Percentiles rank a stretch among this genome's conserved stretches.
phyloP scores from a whole-genome alignment of 805 yeast species.

The Blastobotrys muscicola region DNA sequence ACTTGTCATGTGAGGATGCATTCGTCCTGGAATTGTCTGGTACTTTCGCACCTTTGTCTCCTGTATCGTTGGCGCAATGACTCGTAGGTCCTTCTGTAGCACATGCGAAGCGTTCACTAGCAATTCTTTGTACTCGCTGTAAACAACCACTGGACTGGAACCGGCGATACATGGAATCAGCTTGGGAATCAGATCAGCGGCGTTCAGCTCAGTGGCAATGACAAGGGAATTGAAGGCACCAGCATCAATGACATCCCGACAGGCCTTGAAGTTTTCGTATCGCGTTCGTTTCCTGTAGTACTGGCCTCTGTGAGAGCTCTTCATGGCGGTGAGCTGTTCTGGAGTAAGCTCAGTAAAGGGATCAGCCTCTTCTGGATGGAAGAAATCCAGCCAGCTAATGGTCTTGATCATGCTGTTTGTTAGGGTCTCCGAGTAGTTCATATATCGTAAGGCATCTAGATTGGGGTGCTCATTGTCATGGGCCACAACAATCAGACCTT shows the following conservation, averaged over 20 bases:
- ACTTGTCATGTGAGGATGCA: conserved; percentile 93
- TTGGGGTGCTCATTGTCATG: conserved; percentile 96
- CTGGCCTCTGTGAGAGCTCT: conserved; percentile 51
- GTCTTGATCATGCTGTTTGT: conserved; percentile 51
- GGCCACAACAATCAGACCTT: conserved; percentile 59
- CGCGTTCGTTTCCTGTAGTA: conserved; percentile 58
- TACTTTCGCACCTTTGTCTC: conserved; percentile 79
- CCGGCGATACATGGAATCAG: conserved; percentile 66
- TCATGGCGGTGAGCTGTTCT: conserved; percentile 46
- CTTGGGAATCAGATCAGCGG: conserved; percentile 52
- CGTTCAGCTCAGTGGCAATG: conserved; percentile 61
- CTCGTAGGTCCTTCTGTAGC: conserved; percentile 56
- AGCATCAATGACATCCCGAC: conserved; percentile 34
- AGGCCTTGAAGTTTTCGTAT: conserved; percentile 31
- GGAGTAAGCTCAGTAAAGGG: conserved; percentile 35
- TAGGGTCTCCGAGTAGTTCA: conserved; percentile 45
- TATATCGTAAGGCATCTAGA: conserved; percentile 54
- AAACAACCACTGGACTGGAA: conserved; percentile 77
- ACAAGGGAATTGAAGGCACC: conserved; percentile 68
- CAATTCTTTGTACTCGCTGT: conserved; percentile 71
- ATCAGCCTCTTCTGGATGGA: conserved; percentile 60
- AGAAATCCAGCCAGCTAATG: conserved; percentile 67
- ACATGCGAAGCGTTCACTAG: conserved; percentile 64
- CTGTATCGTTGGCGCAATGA: conserved; percentile 71
- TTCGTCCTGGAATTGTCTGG: conserved; percentile 88